Base-by-base conservation (phyloP, 106 monocot genomes). In the Hemerocallis citrina region DNA sequence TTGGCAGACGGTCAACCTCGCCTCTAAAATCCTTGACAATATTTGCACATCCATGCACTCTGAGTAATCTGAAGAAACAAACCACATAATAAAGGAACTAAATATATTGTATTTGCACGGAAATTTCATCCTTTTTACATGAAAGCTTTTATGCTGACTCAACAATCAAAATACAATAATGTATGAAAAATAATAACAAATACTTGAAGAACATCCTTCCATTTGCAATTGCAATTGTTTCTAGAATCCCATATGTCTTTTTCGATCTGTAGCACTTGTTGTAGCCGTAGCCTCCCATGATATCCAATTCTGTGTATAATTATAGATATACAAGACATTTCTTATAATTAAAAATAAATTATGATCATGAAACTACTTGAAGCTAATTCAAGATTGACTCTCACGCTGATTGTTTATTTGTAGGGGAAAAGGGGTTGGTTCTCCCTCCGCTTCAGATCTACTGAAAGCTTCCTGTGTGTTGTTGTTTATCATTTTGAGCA, bases 1-100 rank as follows among this genome's bases (percentile, higher is more conserved):
- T 25, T 39, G 52, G 54, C 93, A 94, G 73, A 94, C 82, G 43
- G 65, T 83, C 41, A 89, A 61, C 69, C 85, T 89, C 48, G 85
- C 93, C 59, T 94, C 93, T 67, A 89, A 76, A 47, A 46, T 30
- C 62, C 83, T 85, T 61, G 93, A 82, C 24, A 94, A 59, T 61
- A 94, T 85, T 61, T 74, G 77, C 48, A 77, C 85, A 61, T 67
- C 66, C 34, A 89, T 69, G 59, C 62, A 69, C 39, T 29, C 73
- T 48, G 69, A 77, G 52, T 65, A 64, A 70, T 70, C 93, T 93
- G 79, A 34, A 74, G 61, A 34, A 7, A 55, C 59, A 61, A 77
- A 25, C 20, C 42, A 41, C 7, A 64, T 25, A n/a, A n/a, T n/a
- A 28, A 36, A 9, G 16, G n/a, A 49, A 23, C 41, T 64, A 56